These are phyloP conservation scores for Trichoderma endophyticum DNA, from an alignment of 2,329 filamentous ascomycete genomes.

Conservation along the genomic window DNA sequence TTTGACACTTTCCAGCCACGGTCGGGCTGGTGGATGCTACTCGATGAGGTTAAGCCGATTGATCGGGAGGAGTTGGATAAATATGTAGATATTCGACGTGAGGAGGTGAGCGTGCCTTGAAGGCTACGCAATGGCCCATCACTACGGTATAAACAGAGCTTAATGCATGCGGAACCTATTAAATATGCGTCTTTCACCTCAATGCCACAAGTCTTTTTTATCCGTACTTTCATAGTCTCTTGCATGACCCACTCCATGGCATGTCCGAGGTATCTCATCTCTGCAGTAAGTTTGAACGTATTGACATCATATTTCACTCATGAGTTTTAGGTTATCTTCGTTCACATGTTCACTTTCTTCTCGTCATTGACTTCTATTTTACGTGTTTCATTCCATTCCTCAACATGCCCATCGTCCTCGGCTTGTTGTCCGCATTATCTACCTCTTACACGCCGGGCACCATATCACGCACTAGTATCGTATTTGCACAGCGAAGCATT, in stretches of 20 bases:
- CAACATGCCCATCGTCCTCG: not conserved
- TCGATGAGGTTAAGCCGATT: not conserved
- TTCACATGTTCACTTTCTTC: not conserved
- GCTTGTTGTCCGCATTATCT: not conserved
- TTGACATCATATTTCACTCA: not conserved
- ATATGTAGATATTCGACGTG: not conserved
- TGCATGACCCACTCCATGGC: too few relatives aligned
- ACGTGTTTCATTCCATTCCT: not conserved
- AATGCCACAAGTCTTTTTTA: too few relatives aligned
- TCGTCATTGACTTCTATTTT: not conserved
- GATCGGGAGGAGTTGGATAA: not conserved
- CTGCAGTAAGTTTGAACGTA: not conserved
- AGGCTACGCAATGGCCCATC: not conserved
- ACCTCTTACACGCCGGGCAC: not conserved
- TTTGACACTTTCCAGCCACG: constrained; percentile 7
- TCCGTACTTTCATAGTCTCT: too few relatives aligned
- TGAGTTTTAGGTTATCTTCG: not conserved
- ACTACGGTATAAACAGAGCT: not conserved
- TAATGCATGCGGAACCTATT: too few relatives aligned
- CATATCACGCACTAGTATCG: not conserved
- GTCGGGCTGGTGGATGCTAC: constrained; percentile 10
- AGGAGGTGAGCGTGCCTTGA: not conserved
- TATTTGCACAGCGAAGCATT: too few relatives aligned
- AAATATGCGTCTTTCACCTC: too few relatives aligned
- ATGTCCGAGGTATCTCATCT: too few relatives aligned